These are phyloP conservation scores for Allomyces javanicus DNA, from an alignment of 192 early-diverging fungal species.

Conservation along the genomic window DNA sequence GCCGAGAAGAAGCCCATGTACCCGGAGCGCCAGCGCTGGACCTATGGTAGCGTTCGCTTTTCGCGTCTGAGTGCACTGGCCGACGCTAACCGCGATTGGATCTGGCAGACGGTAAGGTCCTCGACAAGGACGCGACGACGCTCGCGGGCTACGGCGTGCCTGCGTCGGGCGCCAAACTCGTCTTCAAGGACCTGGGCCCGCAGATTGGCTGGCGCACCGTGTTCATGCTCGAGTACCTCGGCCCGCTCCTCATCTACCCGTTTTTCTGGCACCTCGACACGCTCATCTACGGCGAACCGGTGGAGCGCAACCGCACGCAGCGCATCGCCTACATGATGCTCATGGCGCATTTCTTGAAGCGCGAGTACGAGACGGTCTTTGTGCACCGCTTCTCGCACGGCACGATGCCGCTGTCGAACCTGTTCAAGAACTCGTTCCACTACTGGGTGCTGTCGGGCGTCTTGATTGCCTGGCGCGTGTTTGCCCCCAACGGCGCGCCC, in stretches of 20 bases:
- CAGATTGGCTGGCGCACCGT: conserved; percentile 89
- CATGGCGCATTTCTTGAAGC: conserved; percentile 76
- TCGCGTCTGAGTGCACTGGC: neutral
- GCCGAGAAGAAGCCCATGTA: neutral
- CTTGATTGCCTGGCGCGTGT: conserved; percentile 67
- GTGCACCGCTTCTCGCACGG: conserved; percentile 83
- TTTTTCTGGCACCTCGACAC: conserved; percentile 57
- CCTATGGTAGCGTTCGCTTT: neutral
- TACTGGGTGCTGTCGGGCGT: conserved; percentile 79
- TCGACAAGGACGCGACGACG: conserved; percentile 1
- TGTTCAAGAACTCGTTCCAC: conserved; percentile 88
- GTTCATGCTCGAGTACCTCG: conserved; percentile 82
- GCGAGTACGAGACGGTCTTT: conserved; percentile 80
- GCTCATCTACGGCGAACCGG: conserved; percentile 41
- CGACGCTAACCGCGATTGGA: too few relatives aligned
- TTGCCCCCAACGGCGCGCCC: conserved; percentile 20
- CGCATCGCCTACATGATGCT: conserved; percentile 35
- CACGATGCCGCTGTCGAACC: conserved; percentile 85
- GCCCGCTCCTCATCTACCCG: conserved; percentile 70
- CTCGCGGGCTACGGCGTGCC: neutral
- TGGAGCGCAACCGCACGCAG: conserved; percentile 58
- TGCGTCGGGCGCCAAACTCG: conserved; percentile 1
- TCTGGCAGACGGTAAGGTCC: neutral
- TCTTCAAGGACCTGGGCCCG: conserved; percentile 34
- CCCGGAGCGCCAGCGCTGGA: neutral